A percentile compares a stretch with the other conserved stretches of the same genome.
Evolutionary conservation across 352 stramenopile species (phyloP).

Genomic region (Paralagenidium karlingii): DNA sequence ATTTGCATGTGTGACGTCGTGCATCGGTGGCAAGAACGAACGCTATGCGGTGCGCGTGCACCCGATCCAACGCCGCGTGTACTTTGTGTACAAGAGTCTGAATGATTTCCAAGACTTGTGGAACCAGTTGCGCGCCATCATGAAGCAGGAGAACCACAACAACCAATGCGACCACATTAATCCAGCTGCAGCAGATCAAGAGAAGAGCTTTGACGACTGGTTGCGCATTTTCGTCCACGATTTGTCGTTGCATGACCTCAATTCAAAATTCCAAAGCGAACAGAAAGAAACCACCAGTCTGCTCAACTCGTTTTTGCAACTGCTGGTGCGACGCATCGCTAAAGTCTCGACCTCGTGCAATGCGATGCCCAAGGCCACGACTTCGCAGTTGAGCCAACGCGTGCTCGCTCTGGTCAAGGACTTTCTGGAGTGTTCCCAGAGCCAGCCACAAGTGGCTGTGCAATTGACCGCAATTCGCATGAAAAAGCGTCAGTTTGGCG

Average conservation of each 20-base stretch:
- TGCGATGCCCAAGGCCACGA: constrained; percentile 35
- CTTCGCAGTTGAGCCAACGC: constrained; percentile 35
- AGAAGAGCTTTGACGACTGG: constrained; percentile 50
- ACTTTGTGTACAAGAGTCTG: constrained; percentile 79
- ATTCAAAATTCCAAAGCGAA: constrained; percentile 38
- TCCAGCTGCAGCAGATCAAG: constrained; percentile 2
- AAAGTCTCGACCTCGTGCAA: constrained; percentile 39
- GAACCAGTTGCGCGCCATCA: constrained; percentile 38
- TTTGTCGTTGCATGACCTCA: constrained; percentile 51
- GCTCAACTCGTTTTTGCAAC: constrained; percentile 59
- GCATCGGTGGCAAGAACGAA: constrained; percentile 68
- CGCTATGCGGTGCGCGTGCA: constrained; percentile 60
- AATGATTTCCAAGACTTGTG: constrained; percentile 61
- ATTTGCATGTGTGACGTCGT: constrained; percentile 57
- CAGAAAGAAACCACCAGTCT: constrained; percentile 64
- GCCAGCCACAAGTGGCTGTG: constrained; percentile 10
- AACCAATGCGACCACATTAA: constrained; percentile 2
- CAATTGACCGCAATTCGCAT: constrained; percentile 27
- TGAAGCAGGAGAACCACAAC: constrained; percentile 26
- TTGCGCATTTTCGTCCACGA: constrained; percentile 60
- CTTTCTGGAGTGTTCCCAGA: constrained; percentile 38
- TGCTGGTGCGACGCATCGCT: constrained; percentile 50
- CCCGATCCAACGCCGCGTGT: constrained; percentile 17
- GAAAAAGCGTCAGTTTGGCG: constrained; percentile 10
- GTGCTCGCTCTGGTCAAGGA: constrained; percentile 44